Evolutionary conservation across 768 basidiomycete species (phyloP), one percentile per base, ranked within the genome.

Genomic region (Mrakia gelida): DNA sequence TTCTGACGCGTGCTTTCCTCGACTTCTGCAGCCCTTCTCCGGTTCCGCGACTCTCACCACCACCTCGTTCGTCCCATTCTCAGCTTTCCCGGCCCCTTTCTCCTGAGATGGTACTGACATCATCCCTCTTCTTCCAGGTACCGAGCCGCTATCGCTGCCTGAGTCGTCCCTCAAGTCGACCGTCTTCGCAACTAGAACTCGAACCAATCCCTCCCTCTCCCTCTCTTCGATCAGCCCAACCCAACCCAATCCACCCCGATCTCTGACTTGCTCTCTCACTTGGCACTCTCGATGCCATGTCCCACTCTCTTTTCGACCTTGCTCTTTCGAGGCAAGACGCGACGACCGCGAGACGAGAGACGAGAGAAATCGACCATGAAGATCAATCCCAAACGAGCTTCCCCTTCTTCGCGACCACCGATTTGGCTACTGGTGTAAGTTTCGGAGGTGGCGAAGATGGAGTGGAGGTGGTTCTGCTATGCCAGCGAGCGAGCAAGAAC

Each of bases 301-400:
- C 15, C 45, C 45, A 45, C 45, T 45, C 45, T 45, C 45, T 45
- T 45, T 45, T 16, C 9, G 15, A 10, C 5, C 15, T 16, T 45
- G 15, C 15, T 16, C 45, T 10, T 11, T 11, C 45, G 15, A 45
- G 5, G 11, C 45, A 10, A 45, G 45, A 11, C 45, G 45, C 45
- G 45, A 11, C 15, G 45, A 45, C 45, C 11, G 45, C 45, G 9
- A 2, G 30, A 65, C 4, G 63, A 34, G 9, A 2, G 30, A 65
- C 4, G 63, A 34, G 30, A 32, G 28, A 65, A 7, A 65, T 65
- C 63, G 4, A 38, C 38, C 38, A 38, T 38, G 38, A 38, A 38
- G 16, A 67, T 59, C 59, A 59, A 41, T 70, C 41, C 67, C 67
- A 70, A n/a, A 70, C 67, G 18, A 70, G 38, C 67, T 43, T 70